These are phyloP conservation scores for Diplodia intermedia DNA, from an alignment of 2,329 filamentous ascomycete genomes.

Conservation along the genomic window DNA sequence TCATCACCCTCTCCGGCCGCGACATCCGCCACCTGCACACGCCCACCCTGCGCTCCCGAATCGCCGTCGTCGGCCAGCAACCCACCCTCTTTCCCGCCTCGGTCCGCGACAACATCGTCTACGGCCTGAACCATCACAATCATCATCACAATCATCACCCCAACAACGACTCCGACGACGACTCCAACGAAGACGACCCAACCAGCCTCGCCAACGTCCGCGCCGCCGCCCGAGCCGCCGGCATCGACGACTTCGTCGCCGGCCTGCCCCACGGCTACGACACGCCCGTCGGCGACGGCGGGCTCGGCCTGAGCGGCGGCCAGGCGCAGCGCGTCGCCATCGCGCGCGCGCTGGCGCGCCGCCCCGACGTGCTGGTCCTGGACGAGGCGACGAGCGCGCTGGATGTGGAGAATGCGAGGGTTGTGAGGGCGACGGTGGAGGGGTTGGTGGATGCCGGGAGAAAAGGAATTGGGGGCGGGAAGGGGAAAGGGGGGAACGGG, in stretches of 20 bases:
- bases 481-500: neutral
- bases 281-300: conserved; percentile 79
- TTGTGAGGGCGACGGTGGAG: conserved; percentile 68
- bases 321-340: conserved; percentile 84
- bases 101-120: conserved; percentile 81
- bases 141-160: no score
- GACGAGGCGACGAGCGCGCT: conserved; percentile 88
- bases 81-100: conserved; percentile 80
- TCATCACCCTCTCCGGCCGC: conserved; percentile 64
- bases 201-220: conserved; percentile 55
- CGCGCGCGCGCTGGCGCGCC: conserved; percentile 75
- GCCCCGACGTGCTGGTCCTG: conserved; percentile 75
- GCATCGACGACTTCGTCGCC: conserved; percentile 77
- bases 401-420: conserved; percentile 70
- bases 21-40: conserved; percentile 68
- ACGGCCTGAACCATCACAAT: conserved; percentile 64
- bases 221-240: conserved; percentile 61
- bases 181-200: conserved; percentile 56
- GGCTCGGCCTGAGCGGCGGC: conserved; percentile 75
- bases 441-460: conserved; percentile 53
- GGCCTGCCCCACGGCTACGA: conserved; percentile 74
- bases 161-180: no score
- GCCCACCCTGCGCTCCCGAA: conserved; percentile 63
- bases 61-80: conserved; percentile 73
- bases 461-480: neutral